These are phyloP conservation scores for Tricholomella constricta DNA, from an alignment of 768 basidiomycete species.

Conservation along the genomic window DNA sequence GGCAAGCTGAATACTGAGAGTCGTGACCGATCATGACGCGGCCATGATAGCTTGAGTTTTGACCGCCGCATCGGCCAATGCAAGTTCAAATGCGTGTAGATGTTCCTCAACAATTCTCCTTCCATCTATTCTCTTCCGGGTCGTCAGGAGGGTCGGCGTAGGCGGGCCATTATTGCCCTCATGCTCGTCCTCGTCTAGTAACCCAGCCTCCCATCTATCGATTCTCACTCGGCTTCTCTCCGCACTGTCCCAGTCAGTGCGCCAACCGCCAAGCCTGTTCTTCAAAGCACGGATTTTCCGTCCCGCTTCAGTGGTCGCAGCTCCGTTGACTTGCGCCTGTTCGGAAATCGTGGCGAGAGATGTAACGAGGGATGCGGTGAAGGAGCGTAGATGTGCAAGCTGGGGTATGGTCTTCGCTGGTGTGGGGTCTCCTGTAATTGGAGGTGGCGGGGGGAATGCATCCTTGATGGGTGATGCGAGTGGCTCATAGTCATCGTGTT, in stretches of 20 bases:
- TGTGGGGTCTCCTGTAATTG: constrained; percentile 52
- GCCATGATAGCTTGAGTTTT: constrained; percentile 85
- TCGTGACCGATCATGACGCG: constrained; percentile 44
- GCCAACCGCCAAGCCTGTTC: constrained; percentile 81
- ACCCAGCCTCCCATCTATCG: constrained; percentile 78
- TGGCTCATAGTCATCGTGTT: constrained; percentile 47
- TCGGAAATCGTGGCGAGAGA: constrained; percentile 81
- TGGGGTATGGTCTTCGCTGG: constrained; percentile 63
- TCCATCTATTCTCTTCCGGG: constrained; percentile 59
- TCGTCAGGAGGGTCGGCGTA: constrained; percentile 30
- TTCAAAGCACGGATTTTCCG: constrained; percentile 84
- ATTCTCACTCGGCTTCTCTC: constrained; percentile 76
- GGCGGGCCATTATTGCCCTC: constrained; percentile 25
- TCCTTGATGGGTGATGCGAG: constrained; percentile 56
- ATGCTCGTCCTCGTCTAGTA: constrained; percentile 41
- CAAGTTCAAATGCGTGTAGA: constrained; percentile 71
- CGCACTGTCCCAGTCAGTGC: constrained; percentile 82
- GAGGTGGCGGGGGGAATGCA: constrained; percentile 54
- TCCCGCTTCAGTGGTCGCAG: constrained; percentile 82
- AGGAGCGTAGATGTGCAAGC: constrained; percentile 68
- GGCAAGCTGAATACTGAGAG: constrained; percentile 9
- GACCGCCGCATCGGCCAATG: constrained; percentile 67
- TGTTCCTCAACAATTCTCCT: constrained; percentile 77
- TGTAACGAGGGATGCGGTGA: constrained; percentile 73
- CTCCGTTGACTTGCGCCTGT: constrained; percentile 86